phyloP scores from a whole-genome alignment of 805 yeast species.

The Monosporozyma aerobia region DNA sequence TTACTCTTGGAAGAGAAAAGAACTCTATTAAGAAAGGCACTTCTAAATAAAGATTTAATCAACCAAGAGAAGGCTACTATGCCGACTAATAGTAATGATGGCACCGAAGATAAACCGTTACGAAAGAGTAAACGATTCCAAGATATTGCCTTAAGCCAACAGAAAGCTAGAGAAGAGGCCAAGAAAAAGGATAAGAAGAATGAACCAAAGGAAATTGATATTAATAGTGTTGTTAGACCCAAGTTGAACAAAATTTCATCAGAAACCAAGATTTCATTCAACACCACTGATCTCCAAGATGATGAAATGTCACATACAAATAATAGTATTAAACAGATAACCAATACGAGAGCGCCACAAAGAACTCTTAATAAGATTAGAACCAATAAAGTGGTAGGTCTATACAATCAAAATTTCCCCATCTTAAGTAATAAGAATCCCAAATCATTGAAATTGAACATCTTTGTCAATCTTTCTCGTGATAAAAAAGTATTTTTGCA shows the following conservation, averaged over 20 bases:
- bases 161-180: not conserved
- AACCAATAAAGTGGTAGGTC: conserved; percentile 14
- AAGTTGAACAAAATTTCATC: not conserved
- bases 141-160: conserved; percentile 1
- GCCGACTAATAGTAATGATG: not conserved
- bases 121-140: conserved; percentile 13
- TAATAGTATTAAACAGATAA: not conserved
- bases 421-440: conserved; percentile 23
- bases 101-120: not conserved
- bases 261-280: not conserved
- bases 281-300: not conserved
- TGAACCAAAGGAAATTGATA: not conserved
- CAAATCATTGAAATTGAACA: conserved; percentile 21
- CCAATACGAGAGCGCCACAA: not conserved
- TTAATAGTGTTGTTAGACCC: not conserved
- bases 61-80: not conserved
- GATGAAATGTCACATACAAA: not conserved
- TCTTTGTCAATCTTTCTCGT: conserved; percentile 22
- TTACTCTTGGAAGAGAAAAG: not conserved
- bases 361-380: not conserved
- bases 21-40: not conserved
- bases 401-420: conserved; percentile 23
- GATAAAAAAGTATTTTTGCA: conserved; percentile 20
- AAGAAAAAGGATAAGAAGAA: not conserved
- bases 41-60: not conserved